phyloP scores from a whole-genome alignment of 257 asterid genomes.

The Solanum medicagineum region DNA sequence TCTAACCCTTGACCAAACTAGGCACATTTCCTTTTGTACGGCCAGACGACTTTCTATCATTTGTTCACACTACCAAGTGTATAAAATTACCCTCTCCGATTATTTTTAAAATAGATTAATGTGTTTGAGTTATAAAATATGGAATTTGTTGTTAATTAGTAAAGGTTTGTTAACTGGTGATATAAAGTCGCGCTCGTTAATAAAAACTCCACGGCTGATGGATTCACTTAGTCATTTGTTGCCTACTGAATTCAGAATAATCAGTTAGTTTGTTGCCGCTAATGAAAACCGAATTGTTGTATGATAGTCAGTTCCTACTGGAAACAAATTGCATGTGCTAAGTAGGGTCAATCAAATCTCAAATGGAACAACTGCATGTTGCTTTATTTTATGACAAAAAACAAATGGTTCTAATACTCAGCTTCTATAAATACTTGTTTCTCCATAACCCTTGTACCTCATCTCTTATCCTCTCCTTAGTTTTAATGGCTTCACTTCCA shows the following conservation, averaged over 20 bases:
- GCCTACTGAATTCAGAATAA: too few species aligned
- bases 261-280: too few species aligned
- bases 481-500: slow-evolving; percentile 22
- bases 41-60: background rate
- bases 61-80: background rate
- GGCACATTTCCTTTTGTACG: background rate
- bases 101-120: too few species aligned
- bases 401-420: slow-evolving; percentile 17
- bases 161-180: background rate
- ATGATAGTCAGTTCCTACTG: too few species aligned
- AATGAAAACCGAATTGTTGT: too few species aligned
- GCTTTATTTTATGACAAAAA: slow-evolving; percentile 13
- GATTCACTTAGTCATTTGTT: background rate
- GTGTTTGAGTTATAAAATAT: too few species aligned
- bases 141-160: too few species aligned
- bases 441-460: background rate
- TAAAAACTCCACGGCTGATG: too few species aligned
- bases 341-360: slow-evolving; percentile 50
- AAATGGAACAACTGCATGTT: slow-evolving; percentile 66
- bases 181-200: background rate
- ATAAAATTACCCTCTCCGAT: too few species aligned
- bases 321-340: slow-evolving; percentile 49
- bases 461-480: background rate
- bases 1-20: background rate
- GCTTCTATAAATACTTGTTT: slow-evolving; percentile 26